phyloP scores from a whole-genome alignment of 1,139 yeast genomes.

The Protomyces inundatus region DNA sequence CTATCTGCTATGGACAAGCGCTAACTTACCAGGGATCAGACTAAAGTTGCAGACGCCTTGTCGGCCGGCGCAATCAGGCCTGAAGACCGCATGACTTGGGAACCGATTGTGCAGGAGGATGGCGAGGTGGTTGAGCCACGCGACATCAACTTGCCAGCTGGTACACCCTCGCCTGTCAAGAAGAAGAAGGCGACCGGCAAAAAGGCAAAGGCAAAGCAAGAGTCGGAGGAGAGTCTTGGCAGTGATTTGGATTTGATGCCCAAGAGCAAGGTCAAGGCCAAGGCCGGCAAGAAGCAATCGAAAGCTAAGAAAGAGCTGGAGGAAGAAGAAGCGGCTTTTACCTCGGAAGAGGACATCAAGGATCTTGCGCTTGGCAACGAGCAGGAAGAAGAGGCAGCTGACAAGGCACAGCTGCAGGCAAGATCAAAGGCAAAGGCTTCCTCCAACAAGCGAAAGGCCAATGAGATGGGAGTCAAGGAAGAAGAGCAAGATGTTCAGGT shows the following conservation, averaged over 20 bases:
- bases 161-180: not conserved
- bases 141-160: not conserved
- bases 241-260: not conserved
- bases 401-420: not conserved
- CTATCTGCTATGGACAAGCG: not conserved
- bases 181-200: not conserved
- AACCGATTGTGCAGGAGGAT: not conserved
- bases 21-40: not conserved
- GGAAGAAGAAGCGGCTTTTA: not conserved
- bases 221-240: not conserved
- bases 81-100: not conserved
- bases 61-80: not conserved
- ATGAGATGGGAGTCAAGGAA: not conserved
- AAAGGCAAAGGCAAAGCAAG: not conserved
- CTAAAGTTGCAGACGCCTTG: not conserved
- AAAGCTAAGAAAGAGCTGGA: not conserved
- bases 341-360: not conserved
- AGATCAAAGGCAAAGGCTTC: not conserved
- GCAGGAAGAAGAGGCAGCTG: not conserved
- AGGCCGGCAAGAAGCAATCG: not conserved
- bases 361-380: not conserved
- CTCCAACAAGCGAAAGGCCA: not conserved
- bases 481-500: not conserved
- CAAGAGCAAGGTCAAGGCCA: not conserved
- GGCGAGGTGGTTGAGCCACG: not conserved